phyloP scores from a whole-genome alignment of 768 basidiomycete genomes.

The Phanerodontia chrysosporium region DNA sequence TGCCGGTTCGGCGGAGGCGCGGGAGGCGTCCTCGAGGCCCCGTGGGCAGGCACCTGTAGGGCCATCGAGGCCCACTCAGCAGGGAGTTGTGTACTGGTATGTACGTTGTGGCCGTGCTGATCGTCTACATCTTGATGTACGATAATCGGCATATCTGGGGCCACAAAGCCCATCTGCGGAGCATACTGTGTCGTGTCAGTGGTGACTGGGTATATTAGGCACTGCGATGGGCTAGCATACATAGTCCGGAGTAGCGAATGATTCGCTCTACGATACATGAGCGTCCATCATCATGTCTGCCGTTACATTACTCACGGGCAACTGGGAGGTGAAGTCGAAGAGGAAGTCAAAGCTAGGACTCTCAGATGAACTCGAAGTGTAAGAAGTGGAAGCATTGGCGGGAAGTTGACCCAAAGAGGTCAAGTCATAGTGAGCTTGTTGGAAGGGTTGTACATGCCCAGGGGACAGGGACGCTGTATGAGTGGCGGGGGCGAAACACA shows the following conservation, averaged over 20 bases:
- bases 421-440: background rate
- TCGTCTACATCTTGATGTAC: background rate
- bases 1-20: background rate
- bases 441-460: constrained; percentile 7
- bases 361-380: background rate
- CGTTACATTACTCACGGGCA: background rate
- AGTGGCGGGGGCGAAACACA: background rate
- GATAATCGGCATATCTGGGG: background rate
- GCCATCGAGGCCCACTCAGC: background rate
- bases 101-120: background rate
- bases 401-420: background rate
- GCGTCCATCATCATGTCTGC: background rate
- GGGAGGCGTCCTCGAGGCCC: background rate
- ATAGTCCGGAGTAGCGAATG: background rate
- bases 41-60: background rate
- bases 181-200: background rate
- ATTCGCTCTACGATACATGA: background rate
- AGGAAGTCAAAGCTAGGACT: background rate
- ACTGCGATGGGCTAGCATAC: background rate
- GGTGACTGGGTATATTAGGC: background rate
- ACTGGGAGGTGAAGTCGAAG: background rate
- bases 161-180: background rate
- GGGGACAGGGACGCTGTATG: background rate
- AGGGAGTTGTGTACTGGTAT: background rate
- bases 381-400: background rate